Conservation (phyloP, 139 green algal species). For the Closterium sp. region DNA sequence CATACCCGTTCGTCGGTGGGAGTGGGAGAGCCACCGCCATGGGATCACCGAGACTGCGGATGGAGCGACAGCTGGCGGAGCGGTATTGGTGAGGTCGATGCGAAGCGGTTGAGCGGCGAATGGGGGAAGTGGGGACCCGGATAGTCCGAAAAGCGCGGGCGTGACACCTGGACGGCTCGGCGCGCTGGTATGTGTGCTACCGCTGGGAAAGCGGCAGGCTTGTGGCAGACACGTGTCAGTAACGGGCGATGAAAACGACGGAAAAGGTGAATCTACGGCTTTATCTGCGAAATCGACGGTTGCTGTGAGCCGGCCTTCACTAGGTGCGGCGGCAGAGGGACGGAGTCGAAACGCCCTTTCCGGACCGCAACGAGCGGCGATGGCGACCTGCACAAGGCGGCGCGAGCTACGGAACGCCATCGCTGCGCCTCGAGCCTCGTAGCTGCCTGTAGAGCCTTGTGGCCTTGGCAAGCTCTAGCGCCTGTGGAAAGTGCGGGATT, state of each 20-base stretch:
- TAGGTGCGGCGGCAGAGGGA: not conserved
- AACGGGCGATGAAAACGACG: not conserved
- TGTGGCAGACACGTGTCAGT: not conserved
- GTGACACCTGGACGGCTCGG: not conserved
- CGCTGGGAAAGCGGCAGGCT: not conserved
- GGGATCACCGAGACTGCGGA: not conserved
- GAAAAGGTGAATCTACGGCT: not conserved
- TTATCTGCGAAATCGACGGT: not conserved
- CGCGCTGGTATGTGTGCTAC: not conserved
- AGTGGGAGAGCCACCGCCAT: not conserved
- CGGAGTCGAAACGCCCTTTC: not conserved
- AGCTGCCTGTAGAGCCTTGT: no score
- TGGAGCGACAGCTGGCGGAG: not conserved
- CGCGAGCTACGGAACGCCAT: not conserved
- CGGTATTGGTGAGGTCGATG: not conserved
- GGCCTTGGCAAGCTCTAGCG: no score
- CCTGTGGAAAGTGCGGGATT: no score
- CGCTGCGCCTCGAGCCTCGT: no score
- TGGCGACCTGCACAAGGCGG: not conserved
- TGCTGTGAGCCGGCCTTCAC: no score
- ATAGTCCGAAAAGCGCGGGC: not conserved
- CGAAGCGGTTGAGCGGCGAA: not conserved
- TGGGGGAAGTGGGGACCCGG: not conserved
- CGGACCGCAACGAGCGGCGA: not conserved
- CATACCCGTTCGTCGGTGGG: not conserved